Evolutionary conservation across 768 basidiomycete genomes (phyloP).

Genomic region (Pluteus cervinus): DNA sequence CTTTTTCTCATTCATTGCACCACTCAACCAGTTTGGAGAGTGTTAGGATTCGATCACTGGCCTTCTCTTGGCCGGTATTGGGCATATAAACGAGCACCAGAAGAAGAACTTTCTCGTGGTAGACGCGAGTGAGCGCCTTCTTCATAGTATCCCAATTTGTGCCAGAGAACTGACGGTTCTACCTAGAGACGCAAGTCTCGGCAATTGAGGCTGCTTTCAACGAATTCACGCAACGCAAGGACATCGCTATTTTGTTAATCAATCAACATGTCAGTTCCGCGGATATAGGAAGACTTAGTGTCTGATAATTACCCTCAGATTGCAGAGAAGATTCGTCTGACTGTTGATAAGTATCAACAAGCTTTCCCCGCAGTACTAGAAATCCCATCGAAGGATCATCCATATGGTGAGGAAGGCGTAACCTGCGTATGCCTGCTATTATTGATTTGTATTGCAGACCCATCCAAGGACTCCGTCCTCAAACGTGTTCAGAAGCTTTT

Average conservation of each 20-base stretch:
- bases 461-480: constrained; percentile 90
- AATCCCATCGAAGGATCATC: constrained; percentile 98
- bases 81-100: constrained; percentile 83
- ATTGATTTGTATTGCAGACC: constrained; percentile 51
- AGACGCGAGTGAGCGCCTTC: constrained; percentile 69
- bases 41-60: constrained; percentile 94
- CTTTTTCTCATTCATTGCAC: not conserved
- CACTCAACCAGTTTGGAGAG: constrained; percentile 8
- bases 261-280: constrained; percentile 84
- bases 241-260: constrained; percentile 94
- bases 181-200: constrained; percentile 81
- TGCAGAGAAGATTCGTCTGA: constrained; percentile 94
- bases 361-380: constrained; percentile 96
- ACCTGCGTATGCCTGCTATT: not conserved
- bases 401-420: constrained; percentile 65
- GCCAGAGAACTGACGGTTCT: not conserved
- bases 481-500: constrained; percentile 96
- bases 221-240: constrained; percentile 90
- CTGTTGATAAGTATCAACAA: constrained; percentile 92
- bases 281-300: constrained; percentile 4
- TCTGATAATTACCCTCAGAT: constrained; percentile 43
- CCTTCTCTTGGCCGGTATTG: constrained; percentile 89
- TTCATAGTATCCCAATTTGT: not conserved
- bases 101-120: constrained; percentile 98
- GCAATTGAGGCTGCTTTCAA: constrained; percentile 90